Base-by-base conservation (phyloP, 2,329 filamentous ascomycete species). In the Paecilomyces fulvus region DNA sequence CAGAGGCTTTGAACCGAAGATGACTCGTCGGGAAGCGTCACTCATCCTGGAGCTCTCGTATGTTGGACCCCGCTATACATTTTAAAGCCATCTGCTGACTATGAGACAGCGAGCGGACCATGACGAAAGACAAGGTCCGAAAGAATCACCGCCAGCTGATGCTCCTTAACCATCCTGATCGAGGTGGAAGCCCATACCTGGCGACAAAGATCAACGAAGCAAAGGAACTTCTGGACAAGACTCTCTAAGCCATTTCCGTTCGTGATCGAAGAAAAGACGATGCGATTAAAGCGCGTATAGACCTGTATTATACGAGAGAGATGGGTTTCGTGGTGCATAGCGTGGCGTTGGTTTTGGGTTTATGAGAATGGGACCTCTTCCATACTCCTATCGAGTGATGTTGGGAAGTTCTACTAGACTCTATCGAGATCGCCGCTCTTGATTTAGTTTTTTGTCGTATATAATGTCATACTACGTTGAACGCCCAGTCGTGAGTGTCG, bases 131-230 rank as follows among this genome's bases (percentile, higher is more conserved):
- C 51, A 94, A 95, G 71, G 80, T 99, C 66, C 90, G 94, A 71
- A 96, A 96, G 78, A 90, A 92, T 65, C 94, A 99, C 76, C 87
- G 94, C 61, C 90, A 87, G 55, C 84, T 97, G 63, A 99, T 99
- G 92, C 84, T 99, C 56, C 80, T 96, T 63, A 99, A 99, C 80
- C 94, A 99, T 74, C 94, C 94, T 61, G 94, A 99, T 80, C 88
- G 94, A 70, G 94, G 94, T 63, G 94, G 94, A 43, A 96, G 91
- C 70, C 94, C 94, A 7, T 99, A 97, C 71, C 78, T 99, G 49
- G 94, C 94, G 12, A 96, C 92, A 55, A 99, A 99, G 75, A 88
- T 99, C 71, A 99, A 99, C 76, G 94, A 99, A 74, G 94, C 94
- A 43, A 99, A 99, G 75, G 92, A 97, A 72, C 84, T 97, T 61